phyloP scores from a whole-genome alignment of 306 rosid species.

The Acacia melanoxylon region DNA sequence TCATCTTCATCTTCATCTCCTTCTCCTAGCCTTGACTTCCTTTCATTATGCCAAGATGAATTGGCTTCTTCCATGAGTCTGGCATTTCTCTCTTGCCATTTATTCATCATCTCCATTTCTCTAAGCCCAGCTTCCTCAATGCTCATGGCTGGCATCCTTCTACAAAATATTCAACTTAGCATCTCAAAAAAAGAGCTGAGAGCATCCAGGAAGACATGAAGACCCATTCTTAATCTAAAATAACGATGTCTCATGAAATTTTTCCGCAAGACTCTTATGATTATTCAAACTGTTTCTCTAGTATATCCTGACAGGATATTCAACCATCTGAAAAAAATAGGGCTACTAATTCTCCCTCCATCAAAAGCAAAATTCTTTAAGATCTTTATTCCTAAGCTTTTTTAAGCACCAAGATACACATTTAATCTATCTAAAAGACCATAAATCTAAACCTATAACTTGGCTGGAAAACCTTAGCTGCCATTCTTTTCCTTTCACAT shows the following conservation, averaged over 20 bases:
- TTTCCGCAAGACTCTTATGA: too few species aligned
- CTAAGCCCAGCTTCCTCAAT: conserved; percentile 95
- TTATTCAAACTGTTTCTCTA: too few species aligned
- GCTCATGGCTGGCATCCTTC: conserved; percentile 97
- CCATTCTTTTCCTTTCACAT: too few species aligned
- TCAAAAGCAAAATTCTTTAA: too few species aligned
- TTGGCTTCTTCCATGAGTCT: conserved; percentile 83
- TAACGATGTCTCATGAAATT: not conserved
- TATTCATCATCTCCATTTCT: conserved; percentile 96
- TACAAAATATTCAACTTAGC: conserved; percentile 38
- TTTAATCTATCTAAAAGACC: too few species aligned
- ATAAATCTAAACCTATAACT: too few species aligned
- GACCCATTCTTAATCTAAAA: conserved; percentile 5
- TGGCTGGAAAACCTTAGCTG: too few species aligned
- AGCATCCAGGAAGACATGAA: not conserved
- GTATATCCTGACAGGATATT: too few species aligned
- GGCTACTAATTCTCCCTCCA: too few species aligned
- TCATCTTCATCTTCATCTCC: conserved; percentile 70
- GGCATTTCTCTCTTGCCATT: conserved; percentile 86
- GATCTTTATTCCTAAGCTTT: too few species aligned
- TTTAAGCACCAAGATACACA: too few species aligned
- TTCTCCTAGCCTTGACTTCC: conserved; percentile 51
- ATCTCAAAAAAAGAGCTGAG: conserved; percentile 18
- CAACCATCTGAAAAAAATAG: too few species aligned
- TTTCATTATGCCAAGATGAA: conserved; percentile 85